Evolutionary conservation across 805 yeast species (phyloP), one percentile per base, ranked within the genome.

Genomic region (Metschnikowia koreensis): DNA sequence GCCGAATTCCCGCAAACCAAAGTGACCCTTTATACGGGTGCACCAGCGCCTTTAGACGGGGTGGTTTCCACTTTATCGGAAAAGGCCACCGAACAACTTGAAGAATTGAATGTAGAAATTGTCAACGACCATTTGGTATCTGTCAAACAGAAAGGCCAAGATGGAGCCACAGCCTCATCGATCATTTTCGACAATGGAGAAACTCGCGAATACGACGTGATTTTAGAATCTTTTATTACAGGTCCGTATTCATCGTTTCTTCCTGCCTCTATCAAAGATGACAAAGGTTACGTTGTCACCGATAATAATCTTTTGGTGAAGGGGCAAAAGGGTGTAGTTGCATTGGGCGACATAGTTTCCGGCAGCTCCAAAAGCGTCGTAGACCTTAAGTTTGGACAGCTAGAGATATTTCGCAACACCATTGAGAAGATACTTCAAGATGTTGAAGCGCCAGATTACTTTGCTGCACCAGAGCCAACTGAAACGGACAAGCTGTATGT

Each of bases 331-430:
- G 57, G 69, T 16, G 71, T 72, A 4, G 29, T 70, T 15, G 75
- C 68, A 3, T 43, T 70, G 12, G 77, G 77, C 17, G 77, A 74
- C 55, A 62, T 73, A 36, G 54, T 64, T 6, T 48, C 66, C 1
- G 59, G 60, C 7, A 58, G 67, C 3, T 48, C 50, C 11, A 56
- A 56, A 15, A 58, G 69, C 7, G 7, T 68, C 9, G 62, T 65
- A 12, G 74, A 71, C 48, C 39, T 73, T 17, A 47, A 54, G 33
- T 58, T 59, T 48, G 49, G 53, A 41, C 75, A 69, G 47, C 37
- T 42, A 7, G 55, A 51, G n/a, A 50, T 53, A 5, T 51, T 69
- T 36, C n/a, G 34, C 10, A 42, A 10, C 16, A 43, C 51, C 9
- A 31, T 48, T 3, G 26, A 38, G 12, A 48, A 55, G 16, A 22